Conservation (phyloP, 2,329 filamentous ascomycete species). For the Aureobasidium sp. region DNA sequence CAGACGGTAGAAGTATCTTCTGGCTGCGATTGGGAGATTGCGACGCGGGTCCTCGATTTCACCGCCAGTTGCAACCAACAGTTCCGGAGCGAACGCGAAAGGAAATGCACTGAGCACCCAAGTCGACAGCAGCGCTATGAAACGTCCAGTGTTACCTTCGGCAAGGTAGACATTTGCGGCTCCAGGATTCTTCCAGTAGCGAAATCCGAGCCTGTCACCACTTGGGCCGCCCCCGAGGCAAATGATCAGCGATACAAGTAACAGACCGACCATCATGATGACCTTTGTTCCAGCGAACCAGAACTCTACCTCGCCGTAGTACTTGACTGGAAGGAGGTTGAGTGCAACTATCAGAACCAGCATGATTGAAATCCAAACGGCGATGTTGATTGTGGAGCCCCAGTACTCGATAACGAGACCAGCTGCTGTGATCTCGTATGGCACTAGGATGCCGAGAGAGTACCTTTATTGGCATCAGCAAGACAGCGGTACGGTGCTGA, state of each 20-base stretch:
- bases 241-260: slow-evolving; percentile 48
- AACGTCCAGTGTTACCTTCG: slow-evolving; percentile 41
- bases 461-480: slow-evolving; percentile 18
- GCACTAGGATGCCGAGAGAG: slow-evolving; percentile 33
- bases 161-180: slow-evolving; percentile 44
- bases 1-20: slow-evolving; percentile 56
- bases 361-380: slow-evolving; percentile 32
- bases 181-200: slow-evolving; percentile 44
- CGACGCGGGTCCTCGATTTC: slow-evolving; percentile 53
- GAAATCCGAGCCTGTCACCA: slow-evolving; percentile 44
- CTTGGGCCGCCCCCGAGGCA: slow-evolving; percentile 51
- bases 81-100: slow-evolving; percentile 49
- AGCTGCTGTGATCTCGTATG: slow-evolving; percentile 32
- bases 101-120: slow-evolving; percentile 47
- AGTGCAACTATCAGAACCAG: slow-evolving; percentile 36
- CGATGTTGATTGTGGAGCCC: slow-evolving; percentile 33
- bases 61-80: slow-evolving; percentile 48
- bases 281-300: slow-evolving; percentile 46
- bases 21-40: slow-evolving; percentile 52
- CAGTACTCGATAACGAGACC: slow-evolving; percentile 31
- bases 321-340: slow-evolving; percentile 42
- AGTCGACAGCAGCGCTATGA: slow-evolving; percentile 46
- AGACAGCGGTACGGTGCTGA: too few relatives aligned
- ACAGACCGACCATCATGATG: slow-evolving; percentile 44
- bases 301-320: slow-evolving; percentile 48